Evolutionary conservation across 257 asterid species (phyloP), one percentile per base, ranked within the genome.

Genomic region (Penstemon barbatus): DNA sequence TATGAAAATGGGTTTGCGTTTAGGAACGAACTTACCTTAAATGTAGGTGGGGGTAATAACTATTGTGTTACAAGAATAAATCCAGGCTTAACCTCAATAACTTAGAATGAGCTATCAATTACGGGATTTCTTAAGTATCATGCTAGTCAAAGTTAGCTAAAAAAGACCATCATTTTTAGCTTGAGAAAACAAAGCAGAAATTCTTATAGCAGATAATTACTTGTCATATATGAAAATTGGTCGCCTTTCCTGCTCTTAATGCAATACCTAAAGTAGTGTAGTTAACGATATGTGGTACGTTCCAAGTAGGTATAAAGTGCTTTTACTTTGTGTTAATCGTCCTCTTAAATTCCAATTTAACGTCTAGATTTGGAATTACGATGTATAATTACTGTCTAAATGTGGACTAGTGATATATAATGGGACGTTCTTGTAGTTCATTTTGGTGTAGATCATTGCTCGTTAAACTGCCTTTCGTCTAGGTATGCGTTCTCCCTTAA

Each of bases 341-440:
- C 42, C 42, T 59, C 62, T 9, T 50, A 41, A 58, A 18, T 63
- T 50, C 46, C 38, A 68, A 54, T 68, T 42, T 42, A n/a, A 40
- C 45, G 5, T 39, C 64, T 62, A 52, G 9, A 8, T 40, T 53
- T 62, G 53, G 50, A 71, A 65, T 18, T 19, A 2, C 25, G 10
- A 44, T 1, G 55, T 49, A 10, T 25, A 18, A 42, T 53, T 18
- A 12, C 10, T 15, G 49, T 43, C n/a, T 48, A 57, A 56, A 12
- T 37, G 55, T 4, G 39, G 19, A 53, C 5, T 18, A 57, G 13
- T 13, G 5, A 19, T 63, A 8, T 43, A 38, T 44, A 39, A 9
- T 8, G 40, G 9, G 25, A 5, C 51, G 5, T 36, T 33, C 41
- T 43, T 48, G 51, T 41, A 56, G 49, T 44, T 57, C 71, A 12